Conservation (phyloP, 306 rosid genomes). For the Prosopis cineraria region DNA sequence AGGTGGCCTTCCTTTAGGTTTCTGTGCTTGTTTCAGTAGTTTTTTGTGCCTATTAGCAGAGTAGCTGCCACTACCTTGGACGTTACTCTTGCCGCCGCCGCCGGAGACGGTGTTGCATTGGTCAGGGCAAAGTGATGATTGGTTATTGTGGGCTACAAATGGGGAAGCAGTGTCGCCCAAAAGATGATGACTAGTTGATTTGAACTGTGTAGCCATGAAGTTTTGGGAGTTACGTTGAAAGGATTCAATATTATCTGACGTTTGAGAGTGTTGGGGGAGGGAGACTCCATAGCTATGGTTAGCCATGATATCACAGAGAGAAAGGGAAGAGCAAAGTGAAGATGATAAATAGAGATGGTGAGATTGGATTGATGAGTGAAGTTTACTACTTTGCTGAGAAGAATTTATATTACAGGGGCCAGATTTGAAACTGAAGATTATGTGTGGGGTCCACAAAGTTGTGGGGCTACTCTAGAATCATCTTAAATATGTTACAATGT, state of each 20-base stretch:
- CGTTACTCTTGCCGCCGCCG: background rate
- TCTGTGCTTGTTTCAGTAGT: constrained; percentile 4
- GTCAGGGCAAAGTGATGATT: too few species aligned
- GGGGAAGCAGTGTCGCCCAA: background rate
- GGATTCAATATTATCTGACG: constrained; percentile 36
- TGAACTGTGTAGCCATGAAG: constrained; percentile 24
- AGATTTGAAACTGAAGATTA: background rate
- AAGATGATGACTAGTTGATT: background rate
- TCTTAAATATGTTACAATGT: background rate
- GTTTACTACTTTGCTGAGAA: background rate
- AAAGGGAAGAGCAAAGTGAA: background rate
- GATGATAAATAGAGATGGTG: too few species aligned
- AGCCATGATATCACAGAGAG: constrained; percentile 35
- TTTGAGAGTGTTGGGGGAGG: constrained; percentile 33
- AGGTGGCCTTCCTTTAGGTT: constrained; percentile 64
- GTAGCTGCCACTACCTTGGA: background rate
- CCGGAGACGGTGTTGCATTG: background rate
- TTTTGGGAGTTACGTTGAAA: constrained; percentile 38
- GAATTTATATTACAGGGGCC: constrained; percentile 20
- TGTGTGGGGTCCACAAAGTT: background rate
- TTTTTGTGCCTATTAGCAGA: background rate
- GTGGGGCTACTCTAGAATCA: background rate
- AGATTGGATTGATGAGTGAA: background rate
- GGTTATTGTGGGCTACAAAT: constrained; percentile 16
- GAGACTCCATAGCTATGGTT: constrained; percentile 21